Percentiles rank a stretch among this genome's conserved stretches.
These are phyloP conservation scores for Arbutus unedo DNA, from an alignment of 148 eudicot species.

Conservation along the genomic window DNA sequence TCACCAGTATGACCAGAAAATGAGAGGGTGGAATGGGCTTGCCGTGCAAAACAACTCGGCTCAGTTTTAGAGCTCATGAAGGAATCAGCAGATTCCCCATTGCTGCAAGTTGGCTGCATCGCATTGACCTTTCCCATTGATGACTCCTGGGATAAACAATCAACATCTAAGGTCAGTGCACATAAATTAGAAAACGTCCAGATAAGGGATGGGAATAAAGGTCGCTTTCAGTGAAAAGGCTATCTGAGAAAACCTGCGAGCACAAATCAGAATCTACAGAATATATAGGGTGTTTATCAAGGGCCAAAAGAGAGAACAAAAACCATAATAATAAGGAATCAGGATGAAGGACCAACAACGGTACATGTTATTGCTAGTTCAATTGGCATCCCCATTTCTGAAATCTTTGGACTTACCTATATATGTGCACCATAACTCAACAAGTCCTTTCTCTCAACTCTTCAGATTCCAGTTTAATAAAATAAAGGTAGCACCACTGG, in stretches of 20 bases:
- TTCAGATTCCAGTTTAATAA: background rate
- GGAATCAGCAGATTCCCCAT: conserved; percentile 50
- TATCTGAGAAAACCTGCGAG: background rate
- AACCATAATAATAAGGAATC: background rate
- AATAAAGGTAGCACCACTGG: background rate
- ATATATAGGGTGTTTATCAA: background rate
- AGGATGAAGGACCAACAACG: conserved; percentile 5
- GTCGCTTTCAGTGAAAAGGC: background rate
- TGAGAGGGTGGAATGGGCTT: conserved; percentile 59
- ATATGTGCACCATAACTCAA: background rate
- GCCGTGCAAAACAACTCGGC: conserved; percentile 53
- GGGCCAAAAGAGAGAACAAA: conserved; percentile 6
- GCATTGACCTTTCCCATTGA: conserved; percentile 27
- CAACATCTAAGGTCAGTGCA: background rate
- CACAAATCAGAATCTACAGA: background rate
- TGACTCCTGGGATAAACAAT: conserved; percentile 27
- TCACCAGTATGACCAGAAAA: conserved; percentile 76
- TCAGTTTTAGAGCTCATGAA: conserved; percentile 47
- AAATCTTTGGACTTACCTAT: background rate
- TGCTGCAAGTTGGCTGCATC: conserved; percentile 46
- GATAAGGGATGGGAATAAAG: background rate
- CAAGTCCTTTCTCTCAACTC: background rate
- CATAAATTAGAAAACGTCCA: background rate
- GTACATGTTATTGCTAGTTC: background rate
- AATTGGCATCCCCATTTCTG: conserved; percentile 1